Base-by-base conservation (phyloP, 768 basidiomycete genomes). In the Lentinus brumalis region DNA sequence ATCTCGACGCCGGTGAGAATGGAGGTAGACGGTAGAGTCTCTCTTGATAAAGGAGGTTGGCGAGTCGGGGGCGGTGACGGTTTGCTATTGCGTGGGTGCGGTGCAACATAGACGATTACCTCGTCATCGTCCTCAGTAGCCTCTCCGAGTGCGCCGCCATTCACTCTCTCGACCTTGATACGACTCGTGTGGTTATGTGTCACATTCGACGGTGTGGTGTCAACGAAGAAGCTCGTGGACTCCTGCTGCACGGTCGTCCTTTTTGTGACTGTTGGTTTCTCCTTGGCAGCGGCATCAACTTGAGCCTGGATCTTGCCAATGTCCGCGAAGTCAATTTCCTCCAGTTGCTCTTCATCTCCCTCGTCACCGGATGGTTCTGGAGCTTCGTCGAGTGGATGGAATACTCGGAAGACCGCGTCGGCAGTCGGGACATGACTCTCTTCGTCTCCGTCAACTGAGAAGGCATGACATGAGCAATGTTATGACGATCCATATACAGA, bases 21-120 rank as follows among this genome's bases (percentile, higher is more conserved):
- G 4, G 72, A 74, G 35, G 63, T 70, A 5, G 55, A 35, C 14
- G 72, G 66, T 15, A 71, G 45, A 29, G 57, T 50, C 53, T 31
- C 16, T 8, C 11, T 29, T 11, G 30, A 35, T 15, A 31, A 21
- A 0, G 26, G 35, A 8, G 6, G 14, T 5, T 66, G 62, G 9
- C 57, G 59, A 1, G 67, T 66, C 5, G 62, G n/a, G 44, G 57
- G 9, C 10, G 67, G 52, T 18, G 42, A 6, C 26, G 71, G 21
- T 35, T 45, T 56, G 8, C 40, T 52, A 18, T 66, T 66, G 1
- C 87, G 83, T 5, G 89, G 90, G 67, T 89, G 83, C 0, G 91
- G 90, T 0, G 89, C 89, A 29, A 85, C 86, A 67, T 92, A 92
- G 10, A 92, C 89, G 56, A 92, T 91, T 4, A 83, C 69, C 57